These are phyloP conservation scores for Calocybe cyanea DNA, from an alignment of 768 basidiomycete genomes.

Conservation along the genomic window DNA sequence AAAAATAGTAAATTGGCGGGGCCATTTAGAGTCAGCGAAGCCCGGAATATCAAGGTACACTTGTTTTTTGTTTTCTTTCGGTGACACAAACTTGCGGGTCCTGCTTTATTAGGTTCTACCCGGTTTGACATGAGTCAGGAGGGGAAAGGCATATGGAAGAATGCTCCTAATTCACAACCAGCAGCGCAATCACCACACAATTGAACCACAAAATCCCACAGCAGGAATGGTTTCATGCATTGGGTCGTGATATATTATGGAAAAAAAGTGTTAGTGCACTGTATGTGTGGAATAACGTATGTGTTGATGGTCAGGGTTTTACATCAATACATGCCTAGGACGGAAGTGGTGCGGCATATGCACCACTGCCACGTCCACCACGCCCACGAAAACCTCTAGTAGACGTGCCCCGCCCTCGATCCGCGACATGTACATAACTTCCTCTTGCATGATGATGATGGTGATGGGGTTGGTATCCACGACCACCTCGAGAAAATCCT, in stretches of 20 bases:
- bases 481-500: conserved; percentile 24
- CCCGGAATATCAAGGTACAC: no score
- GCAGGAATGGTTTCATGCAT: no score
- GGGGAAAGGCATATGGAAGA: background rate
- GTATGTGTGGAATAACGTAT: no score
- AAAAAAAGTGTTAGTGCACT: no score
- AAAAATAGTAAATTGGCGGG: no score
- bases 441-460: conserved; percentile 29
- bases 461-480: conserved; percentile 25
- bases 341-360: conserved; percentile 22
- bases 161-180: no score
- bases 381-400: conserved; percentile 34
- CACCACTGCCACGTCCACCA: conserved; percentile 30
- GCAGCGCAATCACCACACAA: no score
- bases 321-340: conserved; percentile 19
- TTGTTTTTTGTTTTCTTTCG: background rate
- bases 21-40: no score
- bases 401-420: conserved; percentile 29
- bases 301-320: no score
- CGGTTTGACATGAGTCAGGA: conserved; percentile 1
- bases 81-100: background rate
- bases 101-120: no score
- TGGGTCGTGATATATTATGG: no score
- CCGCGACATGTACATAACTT: conserved; percentile 20
- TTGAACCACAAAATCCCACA: no score